phyloP scores from a whole-genome alignment of 2,329 filamentous ascomycete species.

The Cladosporium oxysporum region DNA sequence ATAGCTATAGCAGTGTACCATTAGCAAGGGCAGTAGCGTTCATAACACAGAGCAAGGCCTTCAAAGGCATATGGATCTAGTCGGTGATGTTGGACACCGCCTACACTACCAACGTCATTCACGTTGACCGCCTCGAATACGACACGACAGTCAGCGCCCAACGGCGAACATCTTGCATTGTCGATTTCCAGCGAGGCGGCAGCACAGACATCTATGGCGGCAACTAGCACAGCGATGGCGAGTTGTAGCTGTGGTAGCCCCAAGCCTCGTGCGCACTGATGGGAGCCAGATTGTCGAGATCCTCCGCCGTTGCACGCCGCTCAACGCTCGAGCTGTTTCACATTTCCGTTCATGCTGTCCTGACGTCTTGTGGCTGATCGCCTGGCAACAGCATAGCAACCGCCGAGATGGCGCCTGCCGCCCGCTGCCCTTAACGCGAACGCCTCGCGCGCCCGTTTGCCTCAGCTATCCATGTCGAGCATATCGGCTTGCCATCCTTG shows the following conservation, averaged over 20 bases:
- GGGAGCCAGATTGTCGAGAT: constrained; percentile 3
- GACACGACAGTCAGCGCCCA: background rate
- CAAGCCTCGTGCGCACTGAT: constrained; percentile 3
- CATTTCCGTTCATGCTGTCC: background rate
- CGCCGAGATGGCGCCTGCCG: background rate
- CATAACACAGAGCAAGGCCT: background rate
- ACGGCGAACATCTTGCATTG: constrained; percentile 22
- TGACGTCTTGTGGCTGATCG: background rate
- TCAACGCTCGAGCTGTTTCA: constrained; percentile 8
- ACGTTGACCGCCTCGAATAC: background rate
- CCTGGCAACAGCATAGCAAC: constrained; percentile 10
- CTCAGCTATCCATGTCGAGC: background rate
- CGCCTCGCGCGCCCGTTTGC: constrained; percentile 1
- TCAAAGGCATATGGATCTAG: background rate
- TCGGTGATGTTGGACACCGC: background rate
- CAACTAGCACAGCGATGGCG: background rate
- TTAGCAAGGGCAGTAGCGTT: background rate
- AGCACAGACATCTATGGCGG: background rate
- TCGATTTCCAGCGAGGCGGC: constrained; percentile 4
- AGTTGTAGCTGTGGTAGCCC: background rate
- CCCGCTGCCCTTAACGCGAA: background rate
- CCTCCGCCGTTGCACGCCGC: constrained; percentile 6
- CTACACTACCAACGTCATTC: background rate
- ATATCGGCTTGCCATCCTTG: background rate
- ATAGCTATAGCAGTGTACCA: background rate